Evolutionary conservation across 1,139 yeast genomes (phyloP).

Genomic region (Yamadazyma epiphylla): DNA sequence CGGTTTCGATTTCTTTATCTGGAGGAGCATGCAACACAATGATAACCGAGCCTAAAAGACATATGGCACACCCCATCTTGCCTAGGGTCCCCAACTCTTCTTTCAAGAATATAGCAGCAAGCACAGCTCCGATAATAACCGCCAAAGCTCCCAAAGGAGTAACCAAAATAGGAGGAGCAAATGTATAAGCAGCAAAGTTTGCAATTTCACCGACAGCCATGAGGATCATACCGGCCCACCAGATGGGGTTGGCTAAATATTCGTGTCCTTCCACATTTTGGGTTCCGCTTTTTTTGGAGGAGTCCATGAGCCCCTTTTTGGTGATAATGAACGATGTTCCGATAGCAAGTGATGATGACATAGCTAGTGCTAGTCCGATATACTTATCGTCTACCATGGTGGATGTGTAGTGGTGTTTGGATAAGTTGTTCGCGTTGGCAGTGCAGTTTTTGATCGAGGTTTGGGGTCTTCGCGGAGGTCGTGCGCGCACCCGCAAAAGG

Average conservation of each 20-base stretch:
- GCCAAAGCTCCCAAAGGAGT: conserved; percentile 91
- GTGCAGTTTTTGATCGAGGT: no score
- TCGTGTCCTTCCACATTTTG: conserved; percentile 65
- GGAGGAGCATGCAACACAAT: conserved; percentile 92
- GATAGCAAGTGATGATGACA: conserved; percentile 83
- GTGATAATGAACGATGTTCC: conserved; percentile 90
- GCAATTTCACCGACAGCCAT: conserved; percentile 94
- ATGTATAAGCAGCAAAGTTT: conserved; percentile 91
- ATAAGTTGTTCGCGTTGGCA: conserved; percentile 3
- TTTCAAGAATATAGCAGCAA: conserved; percentile 79
- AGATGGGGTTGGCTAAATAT: conserved; percentile 78
- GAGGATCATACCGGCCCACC: conserved; percentile 93
- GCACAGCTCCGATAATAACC: conserved; percentile 86
- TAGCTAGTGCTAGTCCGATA: conserved; percentile 85
- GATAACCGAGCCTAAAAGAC: conserved; percentile 85
- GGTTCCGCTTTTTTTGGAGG: conserved; percentile 61
- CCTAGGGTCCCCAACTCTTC: conserved; percentile 88
- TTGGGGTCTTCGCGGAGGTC: no score
- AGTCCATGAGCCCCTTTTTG: conserved; percentile 78
- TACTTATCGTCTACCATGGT: conserved; percentile 70
- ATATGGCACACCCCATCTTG: conserved; percentile 92
- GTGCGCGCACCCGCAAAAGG: no score
- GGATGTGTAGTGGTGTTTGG: conserved; percentile 1
- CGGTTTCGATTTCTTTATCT: conserved; percentile 83
- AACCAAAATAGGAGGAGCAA: conserved; percentile 90